phyloP scores from a whole-genome alignment of 345 rosid species.

The Rhizophora apiculata region DNA sequence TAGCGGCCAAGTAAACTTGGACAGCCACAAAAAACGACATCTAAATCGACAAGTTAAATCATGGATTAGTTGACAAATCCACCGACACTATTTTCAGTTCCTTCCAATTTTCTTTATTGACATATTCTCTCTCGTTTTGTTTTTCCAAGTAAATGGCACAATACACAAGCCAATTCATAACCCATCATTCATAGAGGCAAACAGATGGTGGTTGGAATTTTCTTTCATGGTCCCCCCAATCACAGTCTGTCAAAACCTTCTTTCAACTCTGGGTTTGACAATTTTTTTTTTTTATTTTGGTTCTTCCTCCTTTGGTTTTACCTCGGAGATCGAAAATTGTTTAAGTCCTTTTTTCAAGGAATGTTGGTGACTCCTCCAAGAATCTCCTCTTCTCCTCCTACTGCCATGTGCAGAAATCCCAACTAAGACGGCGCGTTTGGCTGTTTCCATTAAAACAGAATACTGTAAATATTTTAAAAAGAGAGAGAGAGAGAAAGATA shows the following conservation, averaged over 20 bases:
- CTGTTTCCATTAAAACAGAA: neutral
- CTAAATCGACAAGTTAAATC: slow-evolving; percentile 44
- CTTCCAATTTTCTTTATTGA: slow-evolving; percentile 25
- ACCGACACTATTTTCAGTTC: slow-evolving; percentile 33
- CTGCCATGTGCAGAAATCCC: slow-evolving; percentile 28
- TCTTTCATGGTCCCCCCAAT: slow-evolving; percentile 41
- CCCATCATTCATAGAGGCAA: slow-evolving; percentile 25
- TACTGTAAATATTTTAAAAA: neutral
- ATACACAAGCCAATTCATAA: slow-evolving; percentile 21
- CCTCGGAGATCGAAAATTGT: slow-evolving; percentile 26
- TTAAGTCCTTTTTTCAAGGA: slow-evolving; percentile 29
- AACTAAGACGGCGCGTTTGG: neutral
- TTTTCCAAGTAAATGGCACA: slow-evolving; percentile 4
- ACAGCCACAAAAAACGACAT: slow-evolving; percentile 28
- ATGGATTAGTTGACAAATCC: slow-evolving; percentile 33
- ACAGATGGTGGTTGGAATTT: slow-evolving; percentile 34
- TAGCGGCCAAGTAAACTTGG: slow-evolving; percentile 34
- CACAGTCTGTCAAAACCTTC: slow-evolving; percentile 51
- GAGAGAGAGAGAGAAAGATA: too few species aligned
- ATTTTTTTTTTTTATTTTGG: neutral
- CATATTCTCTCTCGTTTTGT: neutral
- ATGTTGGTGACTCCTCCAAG: slow-evolving; percentile 38
- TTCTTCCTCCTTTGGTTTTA: slow-evolving; percentile 1
- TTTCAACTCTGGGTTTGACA: slow-evolving; percentile 5
- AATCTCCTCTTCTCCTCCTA: slow-evolving; percentile 26